Evolutionary conservation across 192 early-diverging fungal species (phyloP).

Genomic region (Rhizophagus sp.): DNA sequence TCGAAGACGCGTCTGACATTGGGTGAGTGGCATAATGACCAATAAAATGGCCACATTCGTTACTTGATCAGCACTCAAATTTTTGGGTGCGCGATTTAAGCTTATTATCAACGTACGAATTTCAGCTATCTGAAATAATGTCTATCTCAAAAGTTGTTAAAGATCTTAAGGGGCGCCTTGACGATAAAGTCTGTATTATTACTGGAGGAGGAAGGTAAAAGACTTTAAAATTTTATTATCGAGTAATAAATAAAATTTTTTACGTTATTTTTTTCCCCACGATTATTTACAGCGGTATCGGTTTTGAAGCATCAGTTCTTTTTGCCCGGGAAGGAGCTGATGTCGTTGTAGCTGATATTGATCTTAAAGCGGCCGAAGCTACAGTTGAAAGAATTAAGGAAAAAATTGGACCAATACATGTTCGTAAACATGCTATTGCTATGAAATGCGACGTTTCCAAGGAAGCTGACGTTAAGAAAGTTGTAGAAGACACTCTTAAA

Average conservation of each 20-base stretch:
- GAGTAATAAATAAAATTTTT: too few species aligned
- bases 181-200: conserved; percentile 76
- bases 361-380: conserved; percentile 56
- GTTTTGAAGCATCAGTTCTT: conserved; percentile 69
- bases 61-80: too few species aligned
- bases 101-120: too few species aligned
- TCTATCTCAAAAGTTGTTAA: conserved; percentile 16
- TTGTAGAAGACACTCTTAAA: conserved; percentile 65
- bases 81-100: too few species aligned
- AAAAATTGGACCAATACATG: conserved; percentile 35
- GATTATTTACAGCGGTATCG: conserved; percentile 66
- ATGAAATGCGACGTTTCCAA: conserved; percentile 72
- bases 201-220: conserved; percentile 78
- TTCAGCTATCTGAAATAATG: neutral
- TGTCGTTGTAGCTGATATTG: conserved; percentile 78
- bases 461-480: conserved; percentile 67
- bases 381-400: conserved; percentile 57
- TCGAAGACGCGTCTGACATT: too few species aligned
- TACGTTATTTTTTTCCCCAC: neutral
- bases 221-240: neutral
- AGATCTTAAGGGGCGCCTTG: conserved; percentile 44
- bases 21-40: too few species aligned
- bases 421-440: conserved; percentile 52
- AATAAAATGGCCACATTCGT: too few species aligned
- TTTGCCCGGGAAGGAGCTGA: conserved; percentile 80